A percentile compares a stretch with the other conserved stretches of the same genome.
Evolutionary conservation across 2,329 filamentous ascomycete genomes (phyloP).

Genomic region (Hypoxylon sp.): DNA sequence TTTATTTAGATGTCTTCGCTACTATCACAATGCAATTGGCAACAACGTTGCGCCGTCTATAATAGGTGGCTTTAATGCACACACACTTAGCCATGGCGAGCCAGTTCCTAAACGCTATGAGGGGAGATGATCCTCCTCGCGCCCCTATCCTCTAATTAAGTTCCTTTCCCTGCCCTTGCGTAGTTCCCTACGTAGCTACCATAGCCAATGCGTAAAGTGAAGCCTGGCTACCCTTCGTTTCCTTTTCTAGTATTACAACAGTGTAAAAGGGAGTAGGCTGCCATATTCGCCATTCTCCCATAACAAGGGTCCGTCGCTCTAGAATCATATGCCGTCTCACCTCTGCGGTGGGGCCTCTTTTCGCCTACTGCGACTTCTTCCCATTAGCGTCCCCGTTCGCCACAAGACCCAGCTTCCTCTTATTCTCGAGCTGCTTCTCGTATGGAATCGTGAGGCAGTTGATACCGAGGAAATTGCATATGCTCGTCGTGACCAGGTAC

Average conservation of each 20-base stretch:
- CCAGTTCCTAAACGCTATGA: neutral
- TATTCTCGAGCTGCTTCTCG: constrained; percentile 72
- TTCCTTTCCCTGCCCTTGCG: neutral
- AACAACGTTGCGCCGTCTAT: constrained; percentile 6
- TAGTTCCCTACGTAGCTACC: constrained; percentile 1
- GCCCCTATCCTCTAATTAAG: constrained; percentile 1
- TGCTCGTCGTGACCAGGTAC: constrained; percentile 88
- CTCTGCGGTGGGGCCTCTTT: neutral
- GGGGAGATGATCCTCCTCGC: neutral
- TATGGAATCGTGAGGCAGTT: constrained; percentile 89
- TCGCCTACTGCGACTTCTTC: constrained; percentile 52
- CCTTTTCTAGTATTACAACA: constrained; percentile 34
- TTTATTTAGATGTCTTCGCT: constrained; percentile 12
- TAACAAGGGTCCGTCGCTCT: constrained; percentile 19
- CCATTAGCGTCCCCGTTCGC: constrained; percentile 49
- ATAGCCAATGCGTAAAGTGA: constrained; percentile 19
- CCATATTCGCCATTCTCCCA: neutral
- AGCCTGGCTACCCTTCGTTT: constrained; percentile 4
- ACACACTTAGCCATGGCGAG: neutral
- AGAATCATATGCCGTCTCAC: constrained; percentile 16
- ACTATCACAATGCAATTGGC: constrained; percentile 4
- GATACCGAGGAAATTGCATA: constrained; percentile 93
- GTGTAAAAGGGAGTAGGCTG: constrained; percentile 14
- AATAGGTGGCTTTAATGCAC: constrained; percentile 5
- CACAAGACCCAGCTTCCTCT: constrained; percentile 55